Percentiles rank a stretch among this genome's conserved stretches.
Conservation (phyloP, 495 filamentous ascomycete species). For the Penicillium odoratum region DNA sequence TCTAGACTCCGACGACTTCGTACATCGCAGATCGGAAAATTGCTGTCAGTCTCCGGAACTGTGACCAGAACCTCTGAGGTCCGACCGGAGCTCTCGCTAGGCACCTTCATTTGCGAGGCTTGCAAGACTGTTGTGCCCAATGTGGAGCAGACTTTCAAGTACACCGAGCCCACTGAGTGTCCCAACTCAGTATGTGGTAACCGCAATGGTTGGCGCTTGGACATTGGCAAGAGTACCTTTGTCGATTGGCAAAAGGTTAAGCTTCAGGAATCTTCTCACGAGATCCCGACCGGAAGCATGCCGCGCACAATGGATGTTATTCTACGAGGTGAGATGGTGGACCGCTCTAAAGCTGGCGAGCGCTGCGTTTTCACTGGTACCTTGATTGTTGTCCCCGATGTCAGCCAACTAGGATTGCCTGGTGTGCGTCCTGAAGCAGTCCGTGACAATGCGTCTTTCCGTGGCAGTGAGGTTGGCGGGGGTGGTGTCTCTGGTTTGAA, state of each 20-base stretch:
- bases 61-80: slow-evolving; percentile 97
- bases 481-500: slow-evolving; percentile 86
- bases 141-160: slow-evolving; percentile 96
- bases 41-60: slow-evolving; percentile 93
- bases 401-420: slow-evolving; percentile 90
- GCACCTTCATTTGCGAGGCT: slow-evolving; percentile 87
- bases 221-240: slow-evolving; percentile 96
- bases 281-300: slow-evolving; percentile 99
- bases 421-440: slow-evolving; percentile 83
- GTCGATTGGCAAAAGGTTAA: slow-evolving; percentile 99
- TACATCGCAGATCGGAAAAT: slow-evolving; percentile 85
- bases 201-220: slow-evolving; percentile 84
- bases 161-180: slow-evolving; percentile 94
- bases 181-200: slow-evolving; percentile 92
- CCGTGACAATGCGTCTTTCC: slow-evolving; percentile 73
- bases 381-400: slow-evolving; percentile 94
- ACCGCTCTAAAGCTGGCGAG: slow-evolving; percentile 94
- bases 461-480: slow-evolving; percentile 77
- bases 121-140: slow-evolving; percentile 81
- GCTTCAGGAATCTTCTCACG: slow-evolving; percentile 95
- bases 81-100: slow-evolving; percentile 85
- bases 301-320: slow-evolving; percentile 97
- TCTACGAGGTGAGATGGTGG: slow-evolving; percentile 95
- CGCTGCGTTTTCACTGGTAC: slow-evolving; percentile 97
- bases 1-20: slow-evolving; percentile 86